phyloP scores from a whole-genome alignment of 2,329 filamentous ascomycete genomes.

The Cytospora schulzeri region DNA sequence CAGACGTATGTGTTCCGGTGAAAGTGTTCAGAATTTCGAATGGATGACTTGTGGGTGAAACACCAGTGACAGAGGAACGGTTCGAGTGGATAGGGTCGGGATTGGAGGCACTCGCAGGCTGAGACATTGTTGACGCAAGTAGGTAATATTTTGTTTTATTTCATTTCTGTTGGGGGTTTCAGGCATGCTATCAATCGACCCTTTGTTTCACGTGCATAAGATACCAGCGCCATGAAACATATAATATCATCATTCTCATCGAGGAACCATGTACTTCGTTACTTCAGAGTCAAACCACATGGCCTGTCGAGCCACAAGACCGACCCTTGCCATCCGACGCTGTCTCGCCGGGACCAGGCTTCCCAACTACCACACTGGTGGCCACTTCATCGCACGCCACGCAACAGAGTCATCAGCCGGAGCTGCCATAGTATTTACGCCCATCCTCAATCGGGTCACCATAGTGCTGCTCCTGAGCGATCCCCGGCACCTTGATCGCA shows the following conservation, averaged over 20 bases:
- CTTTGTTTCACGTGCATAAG: too few species aligned
- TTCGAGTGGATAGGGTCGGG: not conserved
- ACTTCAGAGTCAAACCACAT: not conserved
- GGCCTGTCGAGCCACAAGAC: not conserved
- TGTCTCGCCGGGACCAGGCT: too few species aligned
- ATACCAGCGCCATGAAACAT: not conserved
- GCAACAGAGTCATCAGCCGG: not conserved
- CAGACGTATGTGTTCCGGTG: slow-evolving; percentile 4
- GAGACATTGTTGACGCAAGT: not conserved
- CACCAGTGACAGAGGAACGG: too few species aligned
- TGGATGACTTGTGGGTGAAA: not conserved
- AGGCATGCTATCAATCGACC: too few species aligned
- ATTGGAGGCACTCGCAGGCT: not conserved
- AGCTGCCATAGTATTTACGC: not conserved
- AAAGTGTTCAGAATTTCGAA: too few species aligned
- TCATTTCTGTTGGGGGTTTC: too few species aligned
- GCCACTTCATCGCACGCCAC: not conserved
- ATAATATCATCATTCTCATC: not conserved
- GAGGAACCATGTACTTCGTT: not conserved
- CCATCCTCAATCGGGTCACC: not conserved
- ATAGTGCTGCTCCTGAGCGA: not conserved
- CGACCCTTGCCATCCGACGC: not conserved
- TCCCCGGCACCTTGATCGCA: not conserved
- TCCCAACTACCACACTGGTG: not conserved
- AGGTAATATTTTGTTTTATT: not conserved